Base-by-base conservation (phyloP, 2,329 filamentous ascomycete genomes). In the Sclerotinia subarctica region DNA sequence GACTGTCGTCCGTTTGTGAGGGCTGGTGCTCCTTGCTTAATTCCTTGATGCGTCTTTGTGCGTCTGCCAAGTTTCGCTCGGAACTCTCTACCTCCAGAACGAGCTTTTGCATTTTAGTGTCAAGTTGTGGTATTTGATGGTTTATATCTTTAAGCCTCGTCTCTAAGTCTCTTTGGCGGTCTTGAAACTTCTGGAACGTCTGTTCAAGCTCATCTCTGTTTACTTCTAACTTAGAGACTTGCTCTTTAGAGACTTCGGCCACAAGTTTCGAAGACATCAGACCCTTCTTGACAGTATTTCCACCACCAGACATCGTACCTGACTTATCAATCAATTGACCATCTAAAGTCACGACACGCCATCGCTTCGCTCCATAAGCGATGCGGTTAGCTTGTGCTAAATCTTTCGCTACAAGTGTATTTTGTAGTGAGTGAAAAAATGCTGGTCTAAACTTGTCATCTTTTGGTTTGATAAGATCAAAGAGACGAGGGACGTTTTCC, bases 221-320 rank as follows among this genome's bases (percentile, higher is more conserved):
- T 57, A 86, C 83, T 78, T 99, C 95, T 19, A 97, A 86, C 80
- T 95, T 94, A 62, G 86, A 78, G 4, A 99, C 94, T 75, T 96
- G 91, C 72, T 98, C 94, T 78, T 93, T 94, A 64, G 88, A 91
- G 21, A 90, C 91, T 68, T 96, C 93, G 1, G 92, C 86, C n/a
- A 91, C 89, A 57, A 96, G 88, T 80, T 97, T 98, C 15, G 94
- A 96, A 0, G 94, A 98, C 96, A 99, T 99, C 68, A 93, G 88
- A 0, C 96, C 96, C 76, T 90, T 93, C 74, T 94, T 94, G 68
- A 95, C 92, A 21, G 92, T 91, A 57, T 88, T 94, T 68, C 95
- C 95, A 83, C 95, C 95, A 82, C 95, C 95, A 69, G 92, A 97
- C 95, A 99, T 98, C 47, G 95, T 98, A 83, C 95, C 95, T 0